Evolutionary conservation across 768 basidiomycete genomes (phyloP).

Genomic region (Nevesoporus exiguus): DNA sequence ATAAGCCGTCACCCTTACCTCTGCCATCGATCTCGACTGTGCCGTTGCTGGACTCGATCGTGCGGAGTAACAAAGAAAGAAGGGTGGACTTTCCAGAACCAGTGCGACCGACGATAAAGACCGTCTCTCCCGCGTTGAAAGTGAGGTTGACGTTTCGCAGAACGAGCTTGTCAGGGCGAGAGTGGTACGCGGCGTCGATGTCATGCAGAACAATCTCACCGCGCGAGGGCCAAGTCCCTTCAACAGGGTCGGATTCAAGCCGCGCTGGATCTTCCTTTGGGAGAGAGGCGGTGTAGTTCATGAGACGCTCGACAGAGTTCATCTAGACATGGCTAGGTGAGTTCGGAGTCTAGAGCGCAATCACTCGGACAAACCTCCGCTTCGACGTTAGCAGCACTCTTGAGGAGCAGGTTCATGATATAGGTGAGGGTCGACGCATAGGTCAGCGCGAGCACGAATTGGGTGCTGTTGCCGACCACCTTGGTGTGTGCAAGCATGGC

Average conservation of each 20-base stretch:
- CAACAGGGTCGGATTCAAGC: conserved; percentile 22
- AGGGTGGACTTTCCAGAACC: conserved; percentile 77
- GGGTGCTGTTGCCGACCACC: conserved; percentile 20
- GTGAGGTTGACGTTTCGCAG: conserved; percentile 60
- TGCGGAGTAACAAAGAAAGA: conserved; percentile 61
- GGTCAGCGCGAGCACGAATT: conserved; percentile 29
- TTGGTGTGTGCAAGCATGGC: conserved; percentile 28
- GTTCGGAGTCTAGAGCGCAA: neutral
- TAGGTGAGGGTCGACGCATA: conserved; percentile 26
- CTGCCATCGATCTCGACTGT: conserved; percentile 74
- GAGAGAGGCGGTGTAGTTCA: conserved; percentile 23
- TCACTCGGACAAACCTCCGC: conserved; percentile 19
- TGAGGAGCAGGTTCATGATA: conserved; percentile 29
- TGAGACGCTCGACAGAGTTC: conserved; percentile 29
- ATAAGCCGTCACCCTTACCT: conserved; percentile 31
- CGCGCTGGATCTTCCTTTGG: conserved; percentile 22
- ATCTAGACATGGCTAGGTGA: conserved; percentile 14
- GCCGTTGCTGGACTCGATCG: conserved; percentile 70
- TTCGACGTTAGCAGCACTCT: conserved; percentile 25
- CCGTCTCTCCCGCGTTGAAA: conserved; percentile 61
- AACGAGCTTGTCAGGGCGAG: conserved; percentile 59
- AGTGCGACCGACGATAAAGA: conserved; percentile 79
- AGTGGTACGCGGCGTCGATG: conserved; percentile 70
- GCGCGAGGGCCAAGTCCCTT: conserved; percentile 20
- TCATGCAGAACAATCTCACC: conserved; percentile 67